Percentiles rank a stretch among this genome's conserved stretches.
Conservation (phyloP, 202 grass and related monocot genomes). For the Zoysia matrella region DNA sequence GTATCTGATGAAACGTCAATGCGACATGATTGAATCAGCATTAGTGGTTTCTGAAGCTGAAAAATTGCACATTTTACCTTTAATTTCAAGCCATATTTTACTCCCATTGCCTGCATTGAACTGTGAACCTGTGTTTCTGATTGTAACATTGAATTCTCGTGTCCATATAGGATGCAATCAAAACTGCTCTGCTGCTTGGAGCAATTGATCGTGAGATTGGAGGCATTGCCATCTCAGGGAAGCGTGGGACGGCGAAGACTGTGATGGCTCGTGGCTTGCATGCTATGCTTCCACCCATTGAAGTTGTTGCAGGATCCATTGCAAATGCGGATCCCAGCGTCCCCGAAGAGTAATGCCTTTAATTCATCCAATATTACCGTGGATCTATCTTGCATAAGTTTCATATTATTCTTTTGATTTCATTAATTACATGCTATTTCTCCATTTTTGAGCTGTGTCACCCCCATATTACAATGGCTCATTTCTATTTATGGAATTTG, state of each 20-base stretch:
- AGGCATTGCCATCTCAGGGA: constrained; percentile 93
- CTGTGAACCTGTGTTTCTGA: background rate
- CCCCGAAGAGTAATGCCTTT: constrained; percentile 73
- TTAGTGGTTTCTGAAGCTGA: background rate
- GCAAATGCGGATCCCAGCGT: constrained; percentile 73
- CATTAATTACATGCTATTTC: background rate
- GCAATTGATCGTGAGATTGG: constrained; percentile 92
- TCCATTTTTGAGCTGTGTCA: background rate
- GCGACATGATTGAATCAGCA: background rate
- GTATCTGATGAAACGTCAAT: background rate
- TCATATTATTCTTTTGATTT: constrained; percentile 8
- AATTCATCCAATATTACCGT: constrained; percentile 11
- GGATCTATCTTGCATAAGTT: background rate
- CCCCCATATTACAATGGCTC: background rate
- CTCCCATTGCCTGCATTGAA: background rate
- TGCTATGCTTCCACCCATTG: constrained; percentile 94
- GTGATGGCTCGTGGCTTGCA: constrained; percentile 98
- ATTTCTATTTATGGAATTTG: constrained; percentile 19
- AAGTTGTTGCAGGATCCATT: constrained; percentile 84
- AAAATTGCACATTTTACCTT: background rate
- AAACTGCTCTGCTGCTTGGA: constrained; percentile 85
- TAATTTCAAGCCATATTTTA: background rate
- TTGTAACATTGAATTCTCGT: background rate
- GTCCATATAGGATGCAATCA: constrained; percentile 74
- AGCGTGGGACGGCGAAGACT: constrained; percentile 91